phyloP scores from a whole-genome alignment of 2,329 filamentous ascomycete genomes.

The Paecilomyces niveus region DNA sequence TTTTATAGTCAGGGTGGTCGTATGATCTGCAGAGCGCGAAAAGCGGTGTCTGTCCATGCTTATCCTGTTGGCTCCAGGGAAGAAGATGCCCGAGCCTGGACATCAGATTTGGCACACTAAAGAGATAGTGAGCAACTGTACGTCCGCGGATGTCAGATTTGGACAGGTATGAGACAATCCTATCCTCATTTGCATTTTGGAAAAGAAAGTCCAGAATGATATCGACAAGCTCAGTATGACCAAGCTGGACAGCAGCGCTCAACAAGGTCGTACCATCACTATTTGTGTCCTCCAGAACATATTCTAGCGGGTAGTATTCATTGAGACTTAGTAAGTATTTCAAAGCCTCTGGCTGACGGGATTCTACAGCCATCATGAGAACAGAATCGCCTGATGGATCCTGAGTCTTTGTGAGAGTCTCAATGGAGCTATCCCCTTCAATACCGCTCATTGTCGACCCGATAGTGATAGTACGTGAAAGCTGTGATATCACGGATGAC shows the following conservation, averaged over 20 bases:
- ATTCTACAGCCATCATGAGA: slow-evolving; percentile 76
- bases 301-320: slow-evolving; percentile 64
- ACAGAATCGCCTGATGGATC: slow-evolving; percentile 71
- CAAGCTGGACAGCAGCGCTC: slow-evolving; percentile 83
- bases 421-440: slow-evolving; percentile 80
- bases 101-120: slow-evolving; percentile 80
- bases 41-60: slow-evolving; percentile 94
- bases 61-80: slow-evolving; percentile 85
- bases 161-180: slow-evolving; percentile 61
- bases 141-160: slow-evolving; percentile 77
- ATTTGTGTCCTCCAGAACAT: slow-evolving; percentile 75
- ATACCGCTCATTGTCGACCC: slow-evolving; percentile 65
- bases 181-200: slow-evolving; percentile 46
- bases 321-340: slow-evolving; percentile 71
- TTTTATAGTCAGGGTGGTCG: slow-evolving; percentile 77
- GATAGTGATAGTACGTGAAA: slow-evolving; percentile 71
- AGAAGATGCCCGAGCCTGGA: slow-evolving; percentile 66
- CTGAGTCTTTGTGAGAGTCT: slow-evolving; percentile 52
- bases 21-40: slow-evolving; percentile 95
- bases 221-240: slow-evolving; percentile 66
- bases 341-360: slow-evolving; percentile 63
- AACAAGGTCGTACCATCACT: slow-evolving; percentile 84
- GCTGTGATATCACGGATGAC: slow-evolving; percentile 74
- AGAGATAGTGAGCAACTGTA: slow-evolving; percentile 91
- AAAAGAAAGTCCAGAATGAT: slow-evolving; percentile 67